Evolutionary conservation across 495 filamentous ascomycete species (phyloP), one percentile per base, ranked within the genome.

Genomic region (Penicillium angulare): DNA sequence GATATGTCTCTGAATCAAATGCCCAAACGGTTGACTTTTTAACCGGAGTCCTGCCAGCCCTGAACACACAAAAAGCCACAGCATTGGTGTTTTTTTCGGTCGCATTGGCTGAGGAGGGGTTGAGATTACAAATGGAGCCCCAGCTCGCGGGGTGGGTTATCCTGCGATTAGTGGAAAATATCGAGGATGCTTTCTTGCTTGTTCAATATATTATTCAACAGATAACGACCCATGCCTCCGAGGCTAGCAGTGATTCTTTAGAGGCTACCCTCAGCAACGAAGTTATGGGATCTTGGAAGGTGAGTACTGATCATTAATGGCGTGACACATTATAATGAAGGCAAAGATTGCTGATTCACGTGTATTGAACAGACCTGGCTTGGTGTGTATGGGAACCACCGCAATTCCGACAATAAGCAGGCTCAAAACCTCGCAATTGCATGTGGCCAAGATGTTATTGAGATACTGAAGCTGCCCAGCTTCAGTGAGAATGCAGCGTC

Each of bases 1-100:
- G 43, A 66, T 74, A 80, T 17, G 60, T 79, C 10, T 51, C 83
- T 1, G 74, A 81, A 31, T 67, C 79, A 20, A 55, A 78, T 13
- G 69, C 81, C 16, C 60, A 73, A 6, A 79, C 79, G 12, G 58
- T 75, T 23, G 66, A 78, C 23, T 61, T 89, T 15, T 67, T 57
- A 15, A 55, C 47, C 42, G 53, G 53, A 8, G 57, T 74, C 18
- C 55, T 88, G 3, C 69, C 65, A 18, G 73, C 71, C 3, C 64
- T 92, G 41, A 76, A 75, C 20, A 64, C 74, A 29, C 63, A 58
- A 2, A 83, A 84, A 55, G 71, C 86, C 22, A 68, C 78, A 31
- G 77, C 78, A 6, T 64, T 87, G 3, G 72, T 92, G 10, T 90
- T 87, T 76, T 92, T 96, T 60, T 79, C 81, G 3, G 76, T 80